A percentile compares a stretch with the other conserved stretches of the same genome.
These are phyloP conservation scores for Ormosia semicastrata DNA, from an alignment of 306 rosid genomes.

Conservation along the genomic window DNA sequence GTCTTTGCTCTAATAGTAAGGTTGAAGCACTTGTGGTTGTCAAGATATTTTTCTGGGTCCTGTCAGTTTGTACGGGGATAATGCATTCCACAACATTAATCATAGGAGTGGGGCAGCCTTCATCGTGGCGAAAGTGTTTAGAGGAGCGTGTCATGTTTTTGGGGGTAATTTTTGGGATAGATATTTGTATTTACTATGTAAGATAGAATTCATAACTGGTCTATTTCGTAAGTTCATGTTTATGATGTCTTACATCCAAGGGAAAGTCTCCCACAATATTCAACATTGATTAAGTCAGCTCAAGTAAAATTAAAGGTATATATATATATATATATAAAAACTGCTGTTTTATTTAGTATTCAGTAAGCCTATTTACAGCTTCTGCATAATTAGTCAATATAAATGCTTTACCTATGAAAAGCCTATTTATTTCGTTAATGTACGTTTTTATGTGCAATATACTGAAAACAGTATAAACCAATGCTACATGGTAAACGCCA, in stretches of 20 bases:
- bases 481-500: not conserved
- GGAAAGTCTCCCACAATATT: not conserved
- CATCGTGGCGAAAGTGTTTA: not conserved
- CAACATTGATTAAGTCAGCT: not conserved
- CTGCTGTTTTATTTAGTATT: not conserved
- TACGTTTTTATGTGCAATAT: not conserved
- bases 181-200: not conserved
- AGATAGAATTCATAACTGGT: not conserved
- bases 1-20: constrained; percentile 52
- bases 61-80: constrained; percentile 43
- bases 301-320: not conserved
- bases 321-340: too few species aligned
- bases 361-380: not conserved
- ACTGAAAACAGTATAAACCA: not conserved
- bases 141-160: not conserved
- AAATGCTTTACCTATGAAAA: not conserved
- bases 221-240: not conserved
- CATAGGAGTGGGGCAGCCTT: not conserved
- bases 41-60: constrained; percentile 54
- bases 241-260: not conserved
- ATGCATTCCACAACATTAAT: constrained; percentile 5
- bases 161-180: not conserved
- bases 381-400: not conserved
- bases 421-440: not conserved
- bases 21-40: constrained; percentile 51